Evolutionary conservation across 192 early-diverging fungal species (phyloP), one percentile per base, ranked within the genome.

Genomic region (Backusella mclennaniae): DNA sequence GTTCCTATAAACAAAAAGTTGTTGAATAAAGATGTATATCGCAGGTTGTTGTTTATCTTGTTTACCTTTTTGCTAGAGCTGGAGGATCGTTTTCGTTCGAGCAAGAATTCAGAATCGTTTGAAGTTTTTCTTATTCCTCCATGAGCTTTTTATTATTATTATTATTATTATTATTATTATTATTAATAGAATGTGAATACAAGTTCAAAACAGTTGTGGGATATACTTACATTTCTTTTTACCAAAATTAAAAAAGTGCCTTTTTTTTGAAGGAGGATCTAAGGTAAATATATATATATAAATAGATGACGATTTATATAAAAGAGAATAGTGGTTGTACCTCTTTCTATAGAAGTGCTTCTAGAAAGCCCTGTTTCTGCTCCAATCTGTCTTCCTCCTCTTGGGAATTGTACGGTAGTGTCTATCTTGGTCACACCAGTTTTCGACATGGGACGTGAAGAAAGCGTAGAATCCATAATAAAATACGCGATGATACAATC

Each of bases 341-440:
- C 39, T 42, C 42, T 71, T 71, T 71, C 69, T 31, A 71, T 71
- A 19, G 70, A 71, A 33, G 21, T 39, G n/a, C 70, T 71, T 71
- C 70, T 71, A 5, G 42, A 49, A 41, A 36, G 35, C 9, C 6
- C 35, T 36, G 68, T 23, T 19, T 23, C 39, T 21, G 35, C 29
- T 19, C 74, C 74, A n/a, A 75, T 75, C 14, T 75, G 74, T 21
- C 74, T 63, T 36, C 74, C 74, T 35, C 74, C 74, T 46, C 74
- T 75, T 68, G 74, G 74, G 41, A 75, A 75, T n/a, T 66, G 74
- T 21, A 75, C 74, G 1, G 56, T 63, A 17, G 66, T 67, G 26
- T 75, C 35, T 46, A 67, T 75, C 35, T 75, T 75, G 4, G 42
- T 41, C 35, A 44, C 38, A 8, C 15, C 17, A 1, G 44, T 21